phyloP scores from a whole-genome alignment of 257 asterid genomes.

The Capsicum baccatum region DNA sequence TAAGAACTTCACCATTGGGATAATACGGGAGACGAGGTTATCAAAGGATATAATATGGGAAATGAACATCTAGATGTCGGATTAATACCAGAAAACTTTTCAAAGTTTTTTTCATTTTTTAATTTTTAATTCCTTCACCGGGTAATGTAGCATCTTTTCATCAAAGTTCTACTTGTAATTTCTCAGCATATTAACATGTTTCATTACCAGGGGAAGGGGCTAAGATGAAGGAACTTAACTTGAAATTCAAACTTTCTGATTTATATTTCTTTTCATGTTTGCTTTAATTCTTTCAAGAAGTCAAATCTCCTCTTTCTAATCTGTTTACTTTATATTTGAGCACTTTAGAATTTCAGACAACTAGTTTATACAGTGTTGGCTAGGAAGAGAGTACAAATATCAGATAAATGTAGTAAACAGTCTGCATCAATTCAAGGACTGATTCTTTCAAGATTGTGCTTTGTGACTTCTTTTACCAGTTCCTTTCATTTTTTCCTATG shows the following conservation, averaged over 20 bases:
- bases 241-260: constrained; percentile 3
- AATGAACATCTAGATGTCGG: not conserved
- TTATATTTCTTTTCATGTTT: not conserved
- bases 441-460: not conserved
- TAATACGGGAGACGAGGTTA: not conserved
- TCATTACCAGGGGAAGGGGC: not conserved
- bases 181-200: not conserved
- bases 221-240: constrained; percentile 13
- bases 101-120: not conserved
- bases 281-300: not conserved
- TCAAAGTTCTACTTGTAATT: not conserved
- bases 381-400: not conserved
- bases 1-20: constrained; percentile 4
- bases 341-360: not conserved
- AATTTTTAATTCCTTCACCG: not conserved
- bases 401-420: not conserved
- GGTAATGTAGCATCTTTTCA: not conserved
- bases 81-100: not conserved
- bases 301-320: constrained; percentile 6
- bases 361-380: not conserved
- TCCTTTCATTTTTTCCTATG: not conserved
- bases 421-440: constrained; percentile 17
- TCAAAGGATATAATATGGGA: constrained; percentile 9
- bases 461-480: not conserved
- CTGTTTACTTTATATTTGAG: not conserved